Percentiles rank a stretch among this genome's conserved stretches.
Conservation (phyloP, 768 basidiomycete genomes). For the Pleurotus tuber-regium region DNA sequence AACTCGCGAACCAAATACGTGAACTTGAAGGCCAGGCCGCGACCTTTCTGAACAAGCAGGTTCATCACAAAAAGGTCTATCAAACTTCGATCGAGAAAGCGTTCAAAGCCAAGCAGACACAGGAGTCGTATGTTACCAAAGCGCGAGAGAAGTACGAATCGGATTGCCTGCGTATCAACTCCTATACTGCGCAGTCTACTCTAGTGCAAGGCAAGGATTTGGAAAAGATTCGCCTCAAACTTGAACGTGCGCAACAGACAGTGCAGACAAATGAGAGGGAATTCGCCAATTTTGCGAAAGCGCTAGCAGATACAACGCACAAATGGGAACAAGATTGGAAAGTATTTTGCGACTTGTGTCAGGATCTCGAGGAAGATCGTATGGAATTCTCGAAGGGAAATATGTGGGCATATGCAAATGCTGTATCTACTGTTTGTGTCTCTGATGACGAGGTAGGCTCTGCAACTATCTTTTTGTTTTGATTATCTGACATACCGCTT, state of each 20-base stretch:
- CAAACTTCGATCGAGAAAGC: constrained; percentile 84
- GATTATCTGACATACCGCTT: constrained; percentile 3
- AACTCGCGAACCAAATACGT: constrained; percentile 73
- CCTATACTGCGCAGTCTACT: constrained; percentile 87
- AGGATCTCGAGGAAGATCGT: constrained; percentile 95
- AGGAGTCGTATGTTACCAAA: constrained; percentile 82
- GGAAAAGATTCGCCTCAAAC: constrained; percentile 83
- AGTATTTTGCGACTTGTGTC: constrained; percentile 88
- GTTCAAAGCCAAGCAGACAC: constrained; percentile 85
- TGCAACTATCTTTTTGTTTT: not conserved
- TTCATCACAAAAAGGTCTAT: constrained; percentile 68
- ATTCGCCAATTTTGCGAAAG: constrained; percentile 82
- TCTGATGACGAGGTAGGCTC: constrained; percentile 85
- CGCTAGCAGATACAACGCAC: constrained; percentile 70
- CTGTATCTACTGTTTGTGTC: constrained; percentile 94
- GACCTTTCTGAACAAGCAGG: constrained; percentile 62
- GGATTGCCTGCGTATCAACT: constrained; percentile 92
- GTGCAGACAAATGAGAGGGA: constrained; percentile 91
- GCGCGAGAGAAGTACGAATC: constrained; percentile 92
- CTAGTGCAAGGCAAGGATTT: constrained; percentile 92
- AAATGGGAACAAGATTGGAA: constrained; percentile 97
- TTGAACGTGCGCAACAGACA: constrained; percentile 89
- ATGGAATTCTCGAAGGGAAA: constrained; percentile 93
- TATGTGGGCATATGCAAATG: constrained; percentile 95
- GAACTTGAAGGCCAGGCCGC: constrained; percentile 69